These are phyloP conservation scores for Zygosaccharomyces pseudobailii DNA, from an alignment of 1,139 yeast genomes.

Conservation along the genomic window DNA sequence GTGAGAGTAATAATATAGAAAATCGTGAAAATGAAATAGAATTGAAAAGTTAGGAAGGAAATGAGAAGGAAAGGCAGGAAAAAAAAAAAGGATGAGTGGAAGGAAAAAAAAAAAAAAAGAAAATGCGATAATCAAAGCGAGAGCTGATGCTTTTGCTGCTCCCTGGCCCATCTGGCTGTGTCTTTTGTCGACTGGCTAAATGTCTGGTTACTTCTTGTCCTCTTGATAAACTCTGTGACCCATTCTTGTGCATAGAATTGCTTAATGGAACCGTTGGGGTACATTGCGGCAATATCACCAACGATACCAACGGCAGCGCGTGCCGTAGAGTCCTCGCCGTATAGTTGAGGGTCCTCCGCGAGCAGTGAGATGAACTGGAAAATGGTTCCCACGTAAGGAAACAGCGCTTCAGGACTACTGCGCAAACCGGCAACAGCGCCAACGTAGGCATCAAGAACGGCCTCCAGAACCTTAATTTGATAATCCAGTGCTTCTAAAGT, in stretches of 20 bases:
- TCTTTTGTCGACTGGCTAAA: slow-evolving; percentile 69
- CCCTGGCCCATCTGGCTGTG: slow-evolving; percentile 96
- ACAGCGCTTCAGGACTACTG: slow-evolving; percentile 60
- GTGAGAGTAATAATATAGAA: slow-evolving; percentile 13
- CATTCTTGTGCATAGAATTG: slow-evolving; percentile 64
- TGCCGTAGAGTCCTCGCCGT: slow-evolving; percentile 59
- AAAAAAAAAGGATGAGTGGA: slow-evolving; percentile 10
- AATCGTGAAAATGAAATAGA: slow-evolving; percentile 2
- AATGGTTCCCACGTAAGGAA: slow-evolving; percentile 62
- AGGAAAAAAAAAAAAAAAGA: slow-evolving; percentile 5
- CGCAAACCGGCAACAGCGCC: slow-evolving; percentile 89
- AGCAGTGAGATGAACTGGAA: slow-evolving; percentile 63
- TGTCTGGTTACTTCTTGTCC: slow-evolving; percentile 58
- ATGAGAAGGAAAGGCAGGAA: slow-evolving; percentile 11
- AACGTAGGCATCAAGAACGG: slow-evolving; percentile 90
- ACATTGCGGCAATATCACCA: slow-evolving; percentile 91
- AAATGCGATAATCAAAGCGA: slow-evolving; percentile 17
- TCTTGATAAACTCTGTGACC: slow-evolving; percentile 73
- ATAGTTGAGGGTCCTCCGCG: slow-evolving; percentile 55
- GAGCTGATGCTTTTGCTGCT: slow-evolving; percentile 45
- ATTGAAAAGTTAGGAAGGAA: slow-evolving; percentile 14
- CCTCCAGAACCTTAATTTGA: slow-evolving; percentile 65
- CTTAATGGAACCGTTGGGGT: slow-evolving; percentile 66
- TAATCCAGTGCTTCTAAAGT: slow-evolving; percentile 77
- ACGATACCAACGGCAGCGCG: slow-evolving; percentile 81